Percentiles rank a stretch among this genome's conserved stretches.
phyloP scores from a whole-genome alignment of 352 stramenopile species.

The Discostella stelligera region DNA sequence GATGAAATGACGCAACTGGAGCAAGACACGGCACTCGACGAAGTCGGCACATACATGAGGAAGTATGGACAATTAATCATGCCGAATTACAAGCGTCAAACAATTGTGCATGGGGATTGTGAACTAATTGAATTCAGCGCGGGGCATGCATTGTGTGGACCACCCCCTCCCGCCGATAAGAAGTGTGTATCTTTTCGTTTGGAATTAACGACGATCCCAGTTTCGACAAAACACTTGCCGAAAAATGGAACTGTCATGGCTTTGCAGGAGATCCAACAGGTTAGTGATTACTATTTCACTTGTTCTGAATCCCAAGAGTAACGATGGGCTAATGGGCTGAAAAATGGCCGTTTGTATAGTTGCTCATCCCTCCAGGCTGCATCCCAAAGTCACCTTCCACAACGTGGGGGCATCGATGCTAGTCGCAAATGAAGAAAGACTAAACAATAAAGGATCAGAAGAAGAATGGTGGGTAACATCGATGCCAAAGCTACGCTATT shows the following conservation, averaged over 20 bases:
- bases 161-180: constrained; percentile 11
- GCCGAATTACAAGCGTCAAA: constrained; percentile 7
- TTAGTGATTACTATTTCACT: neutral
- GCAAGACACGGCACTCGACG: too few species aligned
- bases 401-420: constrained; percentile 56
- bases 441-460: constrained; percentile 34
- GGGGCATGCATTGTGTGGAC: constrained; percentile 46
- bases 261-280: constrained; percentile 67
- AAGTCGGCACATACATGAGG: too few species aligned
- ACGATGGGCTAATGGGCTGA: neutral
- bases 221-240: constrained; percentile 55
- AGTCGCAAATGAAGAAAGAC: constrained; percentile 51
- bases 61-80: constrained; percentile 9
- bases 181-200: constrained; percentile 64
- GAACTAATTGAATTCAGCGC: constrained; percentile 17
- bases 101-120: constrained; percentile 16
- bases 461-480: constrained; percentile 51
- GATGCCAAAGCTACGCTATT: constrained; percentile 51
- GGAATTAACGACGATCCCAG: constrained; percentile 63
- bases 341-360: neutral
- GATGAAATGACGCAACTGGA: too few species aligned
- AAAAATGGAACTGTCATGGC: constrained; percentile 57
- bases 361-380: constrained; percentile 54
- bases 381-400: constrained; percentile 60
- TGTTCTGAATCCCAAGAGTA: neutral